phyloP scores from a whole-genome alignment of 768 basidiomycete species.

The Trichaptum fuscoviolaceum region DNA sequence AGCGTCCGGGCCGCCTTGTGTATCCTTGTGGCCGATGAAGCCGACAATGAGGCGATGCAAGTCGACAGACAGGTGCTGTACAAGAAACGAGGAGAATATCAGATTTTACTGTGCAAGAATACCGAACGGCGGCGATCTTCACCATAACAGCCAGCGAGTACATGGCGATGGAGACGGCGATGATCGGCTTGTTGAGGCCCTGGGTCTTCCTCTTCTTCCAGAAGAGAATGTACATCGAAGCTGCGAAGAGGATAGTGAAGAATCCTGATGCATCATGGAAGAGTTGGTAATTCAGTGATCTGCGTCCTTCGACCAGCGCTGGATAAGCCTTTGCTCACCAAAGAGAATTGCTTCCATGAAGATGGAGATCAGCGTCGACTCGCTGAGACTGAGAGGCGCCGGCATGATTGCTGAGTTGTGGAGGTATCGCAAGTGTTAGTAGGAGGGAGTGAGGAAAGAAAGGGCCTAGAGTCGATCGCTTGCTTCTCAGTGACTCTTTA shows the following conservation, averaged over 20 bases:
- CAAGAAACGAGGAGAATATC: neutral
- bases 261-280: conserved; percentile 17
- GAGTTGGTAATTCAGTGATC: neutral
- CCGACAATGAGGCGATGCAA: conserved; percentile 30
- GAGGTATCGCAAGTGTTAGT: neutral
- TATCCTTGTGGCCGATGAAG: conserved; percentile 25
- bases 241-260: conserved; percentile 25
- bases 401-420: neutral
- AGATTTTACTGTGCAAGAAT: neutral
- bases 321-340: conserved; percentile 13
- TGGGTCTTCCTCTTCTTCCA: conserved; percentile 21
- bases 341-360: conserved; percentile 25
- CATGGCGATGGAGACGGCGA: conserved; percentile 27
- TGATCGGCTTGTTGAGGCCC: conserved; percentile 27
- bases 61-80: conserved; percentile 33
- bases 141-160: conserved; percentile 29
- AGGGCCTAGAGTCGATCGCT: neutral
- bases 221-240: conserved; percentile 28
- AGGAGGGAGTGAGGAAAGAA: neutral
- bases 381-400: conserved; percentile 1
- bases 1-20: conserved; percentile 16
- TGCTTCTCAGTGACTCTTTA: neutral
- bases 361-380: conserved; percentile 19
- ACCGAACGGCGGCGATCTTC: conserved; percentile 6
- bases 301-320: conserved; percentile 4